These are phyloP conservation scores for Cyberlindnera maclurae DNA, from an alignment of 805 yeast species.

Conservation along the genomic window DNA sequence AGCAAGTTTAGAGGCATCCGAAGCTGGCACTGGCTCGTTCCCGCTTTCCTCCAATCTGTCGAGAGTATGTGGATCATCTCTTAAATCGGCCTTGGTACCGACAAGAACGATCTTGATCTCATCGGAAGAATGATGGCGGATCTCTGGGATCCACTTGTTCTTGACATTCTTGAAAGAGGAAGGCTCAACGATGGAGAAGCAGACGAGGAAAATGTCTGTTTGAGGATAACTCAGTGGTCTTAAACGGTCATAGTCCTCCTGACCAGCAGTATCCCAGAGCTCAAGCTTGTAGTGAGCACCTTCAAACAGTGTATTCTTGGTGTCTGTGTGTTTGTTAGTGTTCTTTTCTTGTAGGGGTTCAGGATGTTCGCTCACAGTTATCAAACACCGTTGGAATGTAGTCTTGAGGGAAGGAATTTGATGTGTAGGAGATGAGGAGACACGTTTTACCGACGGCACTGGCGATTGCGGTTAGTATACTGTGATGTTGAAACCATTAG, in stretches of 20 bases:
- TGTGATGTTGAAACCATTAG: too few species aligned
- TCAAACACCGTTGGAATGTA: constrained; percentile 93
- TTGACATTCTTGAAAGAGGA: constrained; percentile 74
- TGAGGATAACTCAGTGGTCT: constrained; percentile 90
- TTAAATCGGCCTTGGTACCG: constrained; percentile 84
- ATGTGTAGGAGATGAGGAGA: constrained; percentile 78
- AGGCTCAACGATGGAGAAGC: constrained; percentile 80
- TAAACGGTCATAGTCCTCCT: constrained; percentile 82
- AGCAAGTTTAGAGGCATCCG: constrained; percentile 63
- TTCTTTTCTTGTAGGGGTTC: background rate
- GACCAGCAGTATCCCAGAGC: constrained; percentile 96
- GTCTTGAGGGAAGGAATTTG: constrained; percentile 88
- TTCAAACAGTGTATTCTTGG: constrained; percentile 78
- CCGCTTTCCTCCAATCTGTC: constrained; percentile 55
- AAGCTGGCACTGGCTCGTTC: constrained; percentile 49
- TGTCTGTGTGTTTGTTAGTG: constrained; percentile 27
- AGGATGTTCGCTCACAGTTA: constrained; percentile 38
- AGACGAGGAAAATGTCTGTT: constrained; percentile 79
- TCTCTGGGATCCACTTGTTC: constrained; percentile 82
- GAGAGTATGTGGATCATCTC: constrained; percentile 73
- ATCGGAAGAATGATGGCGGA: constrained; percentile 73
- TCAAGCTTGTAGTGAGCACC: constrained; percentile 79
- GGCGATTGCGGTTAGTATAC: background rate
- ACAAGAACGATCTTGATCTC: constrained; percentile 64
- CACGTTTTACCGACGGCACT: constrained; percentile 93